phyloP scores from a whole-genome alignment of 2,329 filamentous ascomycete species.

The Apiospora rasikravindrae region DNA sequence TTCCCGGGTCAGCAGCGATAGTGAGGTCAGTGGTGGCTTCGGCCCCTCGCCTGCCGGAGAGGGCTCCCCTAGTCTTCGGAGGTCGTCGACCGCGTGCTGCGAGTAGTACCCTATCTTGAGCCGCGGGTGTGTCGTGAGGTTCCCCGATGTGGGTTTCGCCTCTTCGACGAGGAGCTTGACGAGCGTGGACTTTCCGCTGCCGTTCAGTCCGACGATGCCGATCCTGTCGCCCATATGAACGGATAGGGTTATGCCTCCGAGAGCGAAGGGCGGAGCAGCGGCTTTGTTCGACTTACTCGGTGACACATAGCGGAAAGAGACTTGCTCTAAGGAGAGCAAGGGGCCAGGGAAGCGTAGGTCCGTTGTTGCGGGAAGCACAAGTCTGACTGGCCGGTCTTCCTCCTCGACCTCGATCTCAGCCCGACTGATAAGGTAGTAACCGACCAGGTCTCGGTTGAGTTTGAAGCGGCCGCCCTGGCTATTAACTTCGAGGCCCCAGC shows the following conservation, averaged over 20 bases:
- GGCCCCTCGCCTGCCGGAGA: neutral
- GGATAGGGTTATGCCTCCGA: constrained; percentile 70
- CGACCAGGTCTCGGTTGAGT: constrained; percentile 74
- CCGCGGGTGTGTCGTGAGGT: constrained; percentile 69
- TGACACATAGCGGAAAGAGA: constrained; percentile 67
- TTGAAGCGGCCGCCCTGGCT: constrained; percentile 79
- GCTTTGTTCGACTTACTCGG: constrained; percentile 22
- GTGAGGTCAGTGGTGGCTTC: constrained; percentile 62
- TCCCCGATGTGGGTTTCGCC: constrained; percentile 63
- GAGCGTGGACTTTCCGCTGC: constrained; percentile 81
- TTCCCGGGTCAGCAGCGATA: constrained; percentile 65
- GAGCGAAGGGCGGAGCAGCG: constrained; percentile 47
- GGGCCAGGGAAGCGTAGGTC: constrained; percentile 78
- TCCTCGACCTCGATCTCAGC: constrained; percentile 74
- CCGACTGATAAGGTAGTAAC: constrained; percentile 63
- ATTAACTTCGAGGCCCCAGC: constrained; percentile 77
- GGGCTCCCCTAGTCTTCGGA: constrained; percentile 59
- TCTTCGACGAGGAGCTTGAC: constrained; percentile 72
- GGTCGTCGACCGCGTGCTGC: constrained; percentile 75
- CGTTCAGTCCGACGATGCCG: constrained; percentile 80
- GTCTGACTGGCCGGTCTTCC: constrained; percentile 63
- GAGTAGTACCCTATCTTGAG: constrained; percentile 78
- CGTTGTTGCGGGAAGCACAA: constrained; percentile 65
- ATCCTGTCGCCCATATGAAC: constrained; percentile 76
- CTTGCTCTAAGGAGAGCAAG: constrained; percentile 73